Base-by-base conservation (phyloP, 176 grass and related monocot species). In the Coix lacrymajobi region DNA sequence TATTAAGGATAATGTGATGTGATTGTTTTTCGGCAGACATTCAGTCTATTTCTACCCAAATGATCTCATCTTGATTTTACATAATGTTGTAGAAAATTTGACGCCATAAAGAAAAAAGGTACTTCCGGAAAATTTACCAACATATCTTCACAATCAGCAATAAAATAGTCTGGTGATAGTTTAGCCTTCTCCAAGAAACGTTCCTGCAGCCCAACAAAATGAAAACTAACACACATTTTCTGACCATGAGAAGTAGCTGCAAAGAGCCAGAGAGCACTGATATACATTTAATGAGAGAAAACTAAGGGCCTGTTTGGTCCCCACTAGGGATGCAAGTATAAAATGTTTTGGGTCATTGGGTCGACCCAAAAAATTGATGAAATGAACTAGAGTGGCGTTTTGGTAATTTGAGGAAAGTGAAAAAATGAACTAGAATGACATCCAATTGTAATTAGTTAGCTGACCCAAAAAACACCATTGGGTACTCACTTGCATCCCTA, bases 91-190 rank as follows among this genome's bases (percentile, higher is more conserved):
- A 66, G 36, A 81, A 31, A 30, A 60, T 66, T 78, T 86, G 65
- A 82, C 29, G 29, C 39, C 38, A 81, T 24, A 80, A 30, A 62
- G 33, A 77, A 81, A 85, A 71, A 24, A 9, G 36, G 46, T 17
- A 10, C 85, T 63, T 29, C 44, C 8, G 83, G 69, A 61, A 45
- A 75, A 71, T n/a, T 64, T 91, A 98, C 96, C 87, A 98, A 69
- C 82, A 93, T 95, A 36, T 93, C 86, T 82, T 98, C 92, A 77
- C 76, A 90, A 44, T 98, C 96, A 82, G 96, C 73, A 71, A 98
- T 98, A 75, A 98, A 98, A 89, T 95, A 98, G 83, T 98, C 92
- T 17, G 96, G 79, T 78, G 96, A 98, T 76, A 95, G 75, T 86
- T 95, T 98, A 76, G 92, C 96, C 75, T 91, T 95, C 19, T 91